A percentile compares a stretch with the other conserved stretches of the same genome.
phyloP scores from a whole-genome alignment of 441 rosid species.

The Populus hybrid region DNA sequence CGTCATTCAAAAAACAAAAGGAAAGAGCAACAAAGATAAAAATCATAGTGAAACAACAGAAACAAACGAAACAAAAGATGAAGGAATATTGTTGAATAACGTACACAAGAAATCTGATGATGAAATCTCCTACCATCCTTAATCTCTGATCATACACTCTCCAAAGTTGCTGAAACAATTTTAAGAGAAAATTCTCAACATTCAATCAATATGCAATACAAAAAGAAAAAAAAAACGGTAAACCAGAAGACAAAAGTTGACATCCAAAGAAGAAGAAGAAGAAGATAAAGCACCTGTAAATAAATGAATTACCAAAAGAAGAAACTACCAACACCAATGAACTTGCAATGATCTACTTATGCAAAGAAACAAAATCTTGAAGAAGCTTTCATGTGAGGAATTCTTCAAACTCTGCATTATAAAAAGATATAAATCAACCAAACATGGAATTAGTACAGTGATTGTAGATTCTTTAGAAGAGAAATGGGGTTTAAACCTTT shows the following conservation, averaged over 20 bases:
- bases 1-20: neutral
- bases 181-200: neutral
- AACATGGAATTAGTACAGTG: neutral
- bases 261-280: neutral
- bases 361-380: neutral
- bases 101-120: constrained; percentile 53
- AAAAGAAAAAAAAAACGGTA: neutral
- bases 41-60: neutral
- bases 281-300: neutral
- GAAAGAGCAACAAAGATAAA: neutral
- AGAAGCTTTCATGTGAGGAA: neutral
- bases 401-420: neutral
- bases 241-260: neutral
- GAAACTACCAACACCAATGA: neutral
- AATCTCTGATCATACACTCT: constrained; percentile 11
- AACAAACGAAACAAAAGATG: neutral
- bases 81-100: constrained; percentile 10
- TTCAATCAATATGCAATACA: neutral
- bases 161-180: constrained; percentile 28
- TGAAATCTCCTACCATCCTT: constrained; percentile 60
- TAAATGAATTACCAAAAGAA: neutral
- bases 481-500: constrained; percentile 17
- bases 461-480: constrained; percentile 25
- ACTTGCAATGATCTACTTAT: neutral
- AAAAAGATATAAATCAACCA: neutral